Evolutionary conservation across 2,329 filamentous ascomycete genomes (phyloP).

Genomic region (Verticillium nubilum): DNA sequence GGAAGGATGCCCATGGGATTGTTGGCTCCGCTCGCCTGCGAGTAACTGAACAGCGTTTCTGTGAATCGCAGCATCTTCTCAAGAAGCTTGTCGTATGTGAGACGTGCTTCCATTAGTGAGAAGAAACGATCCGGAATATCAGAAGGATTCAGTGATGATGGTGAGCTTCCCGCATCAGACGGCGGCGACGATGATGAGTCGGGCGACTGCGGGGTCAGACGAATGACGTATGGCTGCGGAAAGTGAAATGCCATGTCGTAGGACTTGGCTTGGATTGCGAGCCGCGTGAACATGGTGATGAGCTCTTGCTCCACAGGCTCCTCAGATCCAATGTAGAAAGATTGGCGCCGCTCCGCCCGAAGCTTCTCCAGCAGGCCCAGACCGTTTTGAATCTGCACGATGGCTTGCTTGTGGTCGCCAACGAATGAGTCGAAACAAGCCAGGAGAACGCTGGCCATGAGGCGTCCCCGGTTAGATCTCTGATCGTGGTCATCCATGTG

Average conservation of each 20-base stretch:
- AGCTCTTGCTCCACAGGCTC: constrained; percentile 53
- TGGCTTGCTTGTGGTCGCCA: constrained; percentile 57
- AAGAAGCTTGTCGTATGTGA: constrained; percentile 50
- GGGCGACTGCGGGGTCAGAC: constrained; percentile 32
- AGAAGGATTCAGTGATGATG: constrained; percentile 29
- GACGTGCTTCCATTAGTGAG: constrained; percentile 47
- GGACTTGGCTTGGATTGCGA: constrained; percentile 61
- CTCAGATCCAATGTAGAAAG: constrained; percentile 32
- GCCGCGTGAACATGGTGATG: constrained; percentile 56
- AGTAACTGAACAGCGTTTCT: constrained; percentile 44
- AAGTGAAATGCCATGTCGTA: constrained; percentile 67
- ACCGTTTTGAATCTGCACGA: constrained; percentile 55
- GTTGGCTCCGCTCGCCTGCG: constrained; percentile 32
- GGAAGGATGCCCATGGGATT: constrained; percentile 50
- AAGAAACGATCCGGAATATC: constrained; percentile 40
- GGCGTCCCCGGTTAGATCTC: constrained; percentile 43
- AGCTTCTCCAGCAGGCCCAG: constrained; percentile 49
- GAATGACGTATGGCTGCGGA: constrained; percentile 55
- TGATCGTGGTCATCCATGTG: constrained; percentile 35
- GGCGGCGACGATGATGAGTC: constrained; percentile 33
- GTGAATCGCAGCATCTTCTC: constrained; percentile 54
- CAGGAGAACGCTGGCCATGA: constrained; percentile 62
- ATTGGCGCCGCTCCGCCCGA: constrained; percentile 36
- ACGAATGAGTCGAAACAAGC: constrained; percentile 66
- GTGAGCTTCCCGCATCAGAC: constrained; percentile 34